phyloP scores from a whole-genome alignment of 2,329 filamentous ascomycete species.

The Botryotinia globosa region DNA sequence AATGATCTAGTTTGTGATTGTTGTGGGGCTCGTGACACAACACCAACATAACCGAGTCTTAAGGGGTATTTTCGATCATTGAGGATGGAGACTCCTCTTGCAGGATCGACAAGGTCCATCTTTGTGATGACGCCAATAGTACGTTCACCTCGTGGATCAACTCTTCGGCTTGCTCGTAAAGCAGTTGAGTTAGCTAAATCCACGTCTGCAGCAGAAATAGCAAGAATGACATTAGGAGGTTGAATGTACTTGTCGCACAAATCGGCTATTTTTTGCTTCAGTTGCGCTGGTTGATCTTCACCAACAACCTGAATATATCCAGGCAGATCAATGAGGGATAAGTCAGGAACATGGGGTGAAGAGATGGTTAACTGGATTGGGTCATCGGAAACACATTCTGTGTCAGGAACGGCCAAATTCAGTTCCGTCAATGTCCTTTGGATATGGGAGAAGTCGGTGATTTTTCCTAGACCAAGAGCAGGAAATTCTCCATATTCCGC shows the following conservation, averaged over 20 bases:
- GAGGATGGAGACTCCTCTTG: constrained; percentile 73
- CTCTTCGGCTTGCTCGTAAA: constrained; percentile 80
- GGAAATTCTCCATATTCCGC: constrained; percentile 96
- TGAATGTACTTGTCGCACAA: constrained; percentile 99
- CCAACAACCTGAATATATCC: constrained; percentile 97
- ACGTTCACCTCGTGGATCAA: constrained; percentile 89
- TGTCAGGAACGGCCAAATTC: constrained; percentile 86
- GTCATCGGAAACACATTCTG: constrained; percentile 91
- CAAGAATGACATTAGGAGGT: constrained; percentile 90
- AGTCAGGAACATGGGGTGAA: constrained; percentile 90
- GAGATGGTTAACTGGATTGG: constrained; percentile 95
- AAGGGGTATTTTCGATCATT: constrained; percentile 90
- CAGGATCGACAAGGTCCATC: constrained; percentile 92
- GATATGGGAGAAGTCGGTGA: constrained; percentile 88
- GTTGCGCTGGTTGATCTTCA: constrained; percentile 80
- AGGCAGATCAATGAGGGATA: constrained; percentile 92
- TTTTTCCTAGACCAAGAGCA: constrained; percentile 81
- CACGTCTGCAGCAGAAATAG: constrained; percentile 95
- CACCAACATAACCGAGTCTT: constrained; percentile 92
- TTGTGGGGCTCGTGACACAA: constrained; percentile 76
- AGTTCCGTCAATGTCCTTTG: constrained; percentile 93
- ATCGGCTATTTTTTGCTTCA: constrained; percentile 94
- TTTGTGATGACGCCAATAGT: constrained; percentile 99
- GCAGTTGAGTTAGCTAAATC: constrained; percentile 96
- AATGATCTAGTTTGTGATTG: constrained; percentile 54